phyloP scores from a whole-genome alignment of 169 alveolate genomes.

The Cryptosporidium viatorum region DNA sequence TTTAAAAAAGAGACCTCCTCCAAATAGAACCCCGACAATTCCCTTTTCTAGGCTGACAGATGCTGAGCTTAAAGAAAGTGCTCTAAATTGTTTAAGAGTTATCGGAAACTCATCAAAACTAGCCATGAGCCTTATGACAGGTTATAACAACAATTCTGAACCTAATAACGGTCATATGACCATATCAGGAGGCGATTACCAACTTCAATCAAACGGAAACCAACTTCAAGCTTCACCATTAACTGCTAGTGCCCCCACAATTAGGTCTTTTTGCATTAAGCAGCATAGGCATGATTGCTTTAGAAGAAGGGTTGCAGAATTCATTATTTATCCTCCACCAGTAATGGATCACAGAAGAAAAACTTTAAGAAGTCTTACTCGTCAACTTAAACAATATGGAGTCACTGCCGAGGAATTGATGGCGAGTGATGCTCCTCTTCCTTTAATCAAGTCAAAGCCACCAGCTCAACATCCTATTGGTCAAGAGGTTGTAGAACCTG shows the following conservation, averaged over 20 bases:
- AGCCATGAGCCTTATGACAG: constrained; percentile 12
- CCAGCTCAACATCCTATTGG: background rate
- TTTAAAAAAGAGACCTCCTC: constrained; percentile 57
- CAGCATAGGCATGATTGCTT: constrained; percentile 68
- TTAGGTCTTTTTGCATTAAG: constrained; percentile 32
- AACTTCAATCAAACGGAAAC: background rate
- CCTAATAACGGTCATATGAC: background rate
- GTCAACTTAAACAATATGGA: constrained; percentile 44
- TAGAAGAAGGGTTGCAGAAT: constrained; percentile 50
- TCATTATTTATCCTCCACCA: constrained; percentile 49
- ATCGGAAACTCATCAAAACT: constrained; percentile 37
- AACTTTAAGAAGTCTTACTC: constrained; percentile 30
- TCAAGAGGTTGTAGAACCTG: background rate
- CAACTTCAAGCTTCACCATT: background rate
- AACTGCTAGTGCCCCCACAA: background rate
- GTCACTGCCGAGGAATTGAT: constrained; percentile 63
- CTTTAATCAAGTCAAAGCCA: constrained; percentile 56
- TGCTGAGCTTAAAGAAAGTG: constrained; percentile 30
- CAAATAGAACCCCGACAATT: constrained; percentile 33
- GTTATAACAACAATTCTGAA: background rate
- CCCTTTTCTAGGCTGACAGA: constrained; percentile 51
- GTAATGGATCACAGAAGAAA: constrained; percentile 66
- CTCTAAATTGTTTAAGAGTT: constrained; percentile 22
- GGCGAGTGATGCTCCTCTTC: constrained; percentile 52
- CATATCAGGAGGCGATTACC: background rate